Conservation (phyloP, 345 rosid genomes). For the Eutrema yunnanense region DNA sequence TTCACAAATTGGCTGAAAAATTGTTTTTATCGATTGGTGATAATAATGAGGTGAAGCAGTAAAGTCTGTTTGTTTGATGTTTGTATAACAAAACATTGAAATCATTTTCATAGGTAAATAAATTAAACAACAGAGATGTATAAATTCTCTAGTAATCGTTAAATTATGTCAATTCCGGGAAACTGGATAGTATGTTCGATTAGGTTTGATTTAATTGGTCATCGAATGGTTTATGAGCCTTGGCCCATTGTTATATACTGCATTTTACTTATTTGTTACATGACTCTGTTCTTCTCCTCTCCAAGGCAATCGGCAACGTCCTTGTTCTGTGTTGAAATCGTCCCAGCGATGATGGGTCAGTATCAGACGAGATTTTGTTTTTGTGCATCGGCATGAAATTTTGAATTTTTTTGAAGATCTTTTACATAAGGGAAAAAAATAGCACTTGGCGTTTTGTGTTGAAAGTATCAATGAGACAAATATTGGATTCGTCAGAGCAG, state of each 20-base stretch:
- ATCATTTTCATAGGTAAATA: too few species aligned
- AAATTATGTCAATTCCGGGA: too few species aligned
- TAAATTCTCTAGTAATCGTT: too few species aligned
- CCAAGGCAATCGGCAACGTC: neutral
- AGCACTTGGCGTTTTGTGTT: neutral
- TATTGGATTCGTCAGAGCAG: neutral
- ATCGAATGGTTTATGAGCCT: neutral
- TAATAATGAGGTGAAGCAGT: too few species aligned
- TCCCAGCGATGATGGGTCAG: neutral
- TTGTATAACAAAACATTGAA: too few species aligned
- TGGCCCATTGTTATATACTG: neutral
- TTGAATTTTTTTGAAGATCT: neutral
- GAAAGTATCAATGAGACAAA: constrained; percentile 3
- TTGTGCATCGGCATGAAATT: neutral
- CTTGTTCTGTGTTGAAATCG: neutral
- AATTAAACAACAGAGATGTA: too few species aligned
- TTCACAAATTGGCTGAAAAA: too few species aligned
- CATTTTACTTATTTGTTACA: neutral
- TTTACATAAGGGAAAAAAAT: neutral
- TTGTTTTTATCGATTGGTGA: too few species aligned
- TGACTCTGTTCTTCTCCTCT: neutral
- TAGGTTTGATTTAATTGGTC: too few species aligned
- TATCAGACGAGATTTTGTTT: constrained; percentile 10
- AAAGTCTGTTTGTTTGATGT: too few species aligned
- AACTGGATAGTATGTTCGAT: too few species aligned